These are phyloP conservation scores for Sporisorium iseilematis-ciliati DNA, from an alignment of 1,284 basidiomycete genomes.

Conservation along the genomic window DNA sequence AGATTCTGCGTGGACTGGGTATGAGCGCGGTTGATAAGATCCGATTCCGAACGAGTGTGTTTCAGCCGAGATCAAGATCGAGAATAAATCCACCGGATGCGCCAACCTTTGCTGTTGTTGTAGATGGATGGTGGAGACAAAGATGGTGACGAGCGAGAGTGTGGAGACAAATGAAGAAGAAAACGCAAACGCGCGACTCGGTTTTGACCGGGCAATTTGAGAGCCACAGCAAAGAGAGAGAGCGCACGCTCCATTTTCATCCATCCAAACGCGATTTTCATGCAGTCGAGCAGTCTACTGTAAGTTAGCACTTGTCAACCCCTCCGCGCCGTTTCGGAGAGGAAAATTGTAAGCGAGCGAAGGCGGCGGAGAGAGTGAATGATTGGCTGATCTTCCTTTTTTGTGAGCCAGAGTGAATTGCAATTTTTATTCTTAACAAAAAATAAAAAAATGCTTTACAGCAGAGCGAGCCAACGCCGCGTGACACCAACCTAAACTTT, in stretches of 20 bases:
- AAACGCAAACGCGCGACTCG: too few relatives aligned
- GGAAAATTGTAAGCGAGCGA: slow-evolving; percentile 4
- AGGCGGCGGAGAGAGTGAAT: background rate
- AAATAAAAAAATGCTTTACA: too few relatives aligned
- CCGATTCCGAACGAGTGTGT: background rate
- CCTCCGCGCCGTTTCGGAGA: background rate
- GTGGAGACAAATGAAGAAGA: too few relatives aligned
- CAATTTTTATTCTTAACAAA: too few relatives aligned
- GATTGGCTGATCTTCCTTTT: slow-evolving; percentile 14
- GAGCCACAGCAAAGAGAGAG: background rate
- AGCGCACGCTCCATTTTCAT: background rate
- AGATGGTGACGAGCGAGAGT: too few relatives aligned
- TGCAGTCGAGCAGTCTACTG: slow-evolving; percentile 4
- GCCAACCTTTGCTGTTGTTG: too few relatives aligned
- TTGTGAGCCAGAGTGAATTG: too few relatives aligned
- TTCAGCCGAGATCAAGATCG: too few relatives aligned
- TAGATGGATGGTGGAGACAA: too few relatives aligned
- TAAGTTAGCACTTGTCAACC: background rate
- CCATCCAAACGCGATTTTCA: background rate
- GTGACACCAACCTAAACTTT: background rate
- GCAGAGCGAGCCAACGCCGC: slow-evolving; percentile 2
- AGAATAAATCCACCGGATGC: too few relatives aligned
- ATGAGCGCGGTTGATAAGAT: background rate
- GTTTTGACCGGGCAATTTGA: background rate
- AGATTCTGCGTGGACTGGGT: background rate